phyloP scores from a whole-genome alignment of 2,329 filamentous ascomycete genomes.

The Torrubiella hemipterigena region DNA sequence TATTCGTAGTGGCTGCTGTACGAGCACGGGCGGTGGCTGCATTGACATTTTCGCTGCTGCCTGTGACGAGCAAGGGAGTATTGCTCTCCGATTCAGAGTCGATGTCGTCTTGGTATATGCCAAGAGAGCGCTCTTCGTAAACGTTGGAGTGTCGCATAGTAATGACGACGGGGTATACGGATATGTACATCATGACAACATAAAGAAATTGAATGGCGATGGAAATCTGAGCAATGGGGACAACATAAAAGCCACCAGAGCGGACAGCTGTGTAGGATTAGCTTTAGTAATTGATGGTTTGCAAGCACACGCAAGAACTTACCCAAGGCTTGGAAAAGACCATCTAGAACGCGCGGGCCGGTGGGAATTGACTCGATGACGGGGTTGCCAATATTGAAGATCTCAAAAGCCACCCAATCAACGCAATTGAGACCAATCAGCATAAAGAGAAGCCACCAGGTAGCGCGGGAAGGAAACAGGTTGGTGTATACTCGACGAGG shows the following conservation, averaged over 20 bases:
- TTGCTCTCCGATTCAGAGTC: background rate
- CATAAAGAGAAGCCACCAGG: constrained; percentile 54
- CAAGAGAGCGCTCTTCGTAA: constrained; percentile 57
- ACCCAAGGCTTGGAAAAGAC: constrained; percentile 51
- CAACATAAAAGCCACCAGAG: constrained; percentile 54
- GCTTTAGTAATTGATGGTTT: background rate
- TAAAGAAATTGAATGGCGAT: constrained; percentile 49
- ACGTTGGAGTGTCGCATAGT: constrained; percentile 58
- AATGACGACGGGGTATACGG: constrained; percentile 49
- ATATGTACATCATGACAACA: constrained; percentile 56
- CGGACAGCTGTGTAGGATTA: constrained; percentile 35
- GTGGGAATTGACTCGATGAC: constrained; percentile 37
- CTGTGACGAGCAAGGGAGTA: background rate
- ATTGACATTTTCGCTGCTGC: background rate
- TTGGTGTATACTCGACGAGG: constrained; percentile 49
- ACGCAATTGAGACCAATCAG: constrained; percentile 47
- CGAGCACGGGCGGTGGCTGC: background rate
- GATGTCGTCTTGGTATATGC: constrained; percentile 36
- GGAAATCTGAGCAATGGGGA: constrained; percentile 42
- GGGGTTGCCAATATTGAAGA: constrained; percentile 51
- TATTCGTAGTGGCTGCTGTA: background rate
- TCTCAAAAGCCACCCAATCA: constrained; percentile 54
- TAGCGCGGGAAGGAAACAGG: constrained; percentile 50
- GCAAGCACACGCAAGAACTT: constrained; percentile 12
- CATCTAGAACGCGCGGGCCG: constrained; percentile 46